phyloP scores from a whole-genome alignment of 2,329 filamentous ascomycete genomes.

The Aureobasidium subglaciale region DNA sequence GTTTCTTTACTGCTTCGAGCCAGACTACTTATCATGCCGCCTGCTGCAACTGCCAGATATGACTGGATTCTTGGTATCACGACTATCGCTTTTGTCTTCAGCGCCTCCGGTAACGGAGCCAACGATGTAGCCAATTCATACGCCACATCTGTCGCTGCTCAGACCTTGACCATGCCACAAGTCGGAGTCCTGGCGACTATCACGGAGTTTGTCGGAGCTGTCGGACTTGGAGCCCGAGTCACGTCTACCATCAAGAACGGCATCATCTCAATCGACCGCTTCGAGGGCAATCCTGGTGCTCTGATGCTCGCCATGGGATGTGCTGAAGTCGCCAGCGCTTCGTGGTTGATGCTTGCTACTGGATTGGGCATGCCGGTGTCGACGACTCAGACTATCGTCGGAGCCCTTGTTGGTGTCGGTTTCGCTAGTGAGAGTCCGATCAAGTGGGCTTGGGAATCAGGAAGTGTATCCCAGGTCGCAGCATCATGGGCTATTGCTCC shows the following conservation, averaged over 20 bases:
- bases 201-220: constrained; percentile 47
- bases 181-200: constrained; percentile 42
- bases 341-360: constrained; percentile 53
- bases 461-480: background rate
- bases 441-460: constrained; percentile 27
- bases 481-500: constrained; percentile 43
- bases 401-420: constrained; percentile 53
- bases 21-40: background rate
- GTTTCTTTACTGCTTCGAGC: background rate
- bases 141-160: constrained; percentile 44
- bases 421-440: constrained; percentile 38
- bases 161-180: constrained; percentile 27
- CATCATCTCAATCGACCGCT: constrained; percentile 46
- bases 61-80: background rate
- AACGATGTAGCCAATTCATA: constrained; percentile 45
- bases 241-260: constrained; percentile 56
- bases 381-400: constrained; percentile 55
- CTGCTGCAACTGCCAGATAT: background rate
- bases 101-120: background rate
- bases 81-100: background rate
- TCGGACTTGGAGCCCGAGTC: constrained; percentile 46
- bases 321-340: constrained; percentile 39
- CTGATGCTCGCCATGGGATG: constrained; percentile 40
- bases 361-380: constrained; percentile 52
- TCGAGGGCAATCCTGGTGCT: constrained; percentile 39